These are phyloP conservation scores for Eimeria necatrix DNA, from an alignment of 169 alveolate genomes.

Conservation along the genomic window DNA sequence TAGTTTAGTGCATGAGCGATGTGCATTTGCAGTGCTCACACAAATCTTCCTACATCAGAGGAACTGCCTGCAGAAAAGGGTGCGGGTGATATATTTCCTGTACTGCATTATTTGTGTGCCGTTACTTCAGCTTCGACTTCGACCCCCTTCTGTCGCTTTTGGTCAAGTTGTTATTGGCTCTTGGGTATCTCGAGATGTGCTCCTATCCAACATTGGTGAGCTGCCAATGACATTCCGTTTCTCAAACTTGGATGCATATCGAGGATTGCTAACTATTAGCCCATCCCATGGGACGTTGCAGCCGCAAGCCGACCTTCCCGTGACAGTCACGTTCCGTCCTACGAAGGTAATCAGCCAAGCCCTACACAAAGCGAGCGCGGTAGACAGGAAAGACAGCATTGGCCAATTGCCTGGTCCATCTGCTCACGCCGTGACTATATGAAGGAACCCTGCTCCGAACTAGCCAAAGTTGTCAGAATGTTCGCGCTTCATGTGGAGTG, in stretches of 20 bases:
- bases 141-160: conserved; percentile 78
- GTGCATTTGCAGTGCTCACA: too few species aligned
- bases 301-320: conserved; percentile 72
- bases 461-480: too few species aligned
- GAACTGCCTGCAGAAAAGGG: too few species aligned
- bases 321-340: conserved; percentile 76
- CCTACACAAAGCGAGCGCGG: not conserved
- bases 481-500: too few species aligned
- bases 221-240: conserved; percentile 78
- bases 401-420: too few species aligned
- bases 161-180: conserved; percentile 82
- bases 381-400: too few species aligned
- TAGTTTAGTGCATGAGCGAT: too few species aligned
- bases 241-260: conserved; percentile 45
- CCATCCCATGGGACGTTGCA: conserved; percentile 78
- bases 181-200: conserved; percentile 75
- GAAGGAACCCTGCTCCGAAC: too few species aligned
- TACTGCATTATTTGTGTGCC: not conserved
- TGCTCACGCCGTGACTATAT: too few species aligned
- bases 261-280: conserved; percentile 30
- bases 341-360: not conserved
- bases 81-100: too few species aligned
- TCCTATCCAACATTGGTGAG: conserved; percentile 82
- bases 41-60: too few species aligned
- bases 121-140: conserved; percentile 58